A percentile compares a stretch with the other conserved stretches of the same genome.
These are phyloP conservation scores for Fusarium camptoceras DNA, from an alignment of 2,329 filamentous ascomycete species.

Conservation along the genomic window DNA sequence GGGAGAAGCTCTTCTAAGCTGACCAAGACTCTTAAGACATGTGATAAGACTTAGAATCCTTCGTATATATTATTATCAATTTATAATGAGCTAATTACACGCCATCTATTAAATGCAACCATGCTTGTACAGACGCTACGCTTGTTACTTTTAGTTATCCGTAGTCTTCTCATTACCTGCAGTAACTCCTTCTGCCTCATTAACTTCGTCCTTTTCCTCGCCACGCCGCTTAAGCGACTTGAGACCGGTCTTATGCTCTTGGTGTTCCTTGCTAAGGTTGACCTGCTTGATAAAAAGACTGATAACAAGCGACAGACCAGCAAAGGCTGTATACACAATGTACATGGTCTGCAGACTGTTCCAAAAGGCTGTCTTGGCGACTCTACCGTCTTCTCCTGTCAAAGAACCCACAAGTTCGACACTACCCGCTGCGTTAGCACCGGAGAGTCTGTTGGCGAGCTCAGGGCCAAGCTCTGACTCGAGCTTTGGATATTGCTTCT, in stretches of 20 bases:
- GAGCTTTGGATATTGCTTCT: conserved; percentile 63
- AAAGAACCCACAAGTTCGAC: conserved; percentile 68
- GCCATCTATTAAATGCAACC: not conserved
- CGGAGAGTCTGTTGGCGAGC: conserved; percentile 65
- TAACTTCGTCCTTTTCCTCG: conserved; percentile 31
- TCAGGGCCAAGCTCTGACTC: conserved; percentile 61
- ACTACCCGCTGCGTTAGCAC: conserved; percentile 70
- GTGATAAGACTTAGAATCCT: not conserved
- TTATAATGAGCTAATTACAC: not conserved
- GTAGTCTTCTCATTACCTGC: conserved; percentile 26
- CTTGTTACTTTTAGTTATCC: conserved; percentile 16
- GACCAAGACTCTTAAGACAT: not conserved
- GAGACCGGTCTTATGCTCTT: conserved; percentile 69
- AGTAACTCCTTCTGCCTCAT: conserved; percentile 6
- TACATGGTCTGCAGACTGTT: conserved; percentile 66
- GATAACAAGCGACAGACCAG: conserved; percentile 60
- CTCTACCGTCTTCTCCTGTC: conserved; percentile 56
- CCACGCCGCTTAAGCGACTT: conserved; percentile 54
- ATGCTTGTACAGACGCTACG: not conserved
- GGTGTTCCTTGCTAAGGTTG: conserved; percentile 65
- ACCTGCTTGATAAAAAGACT: conserved; percentile 62
- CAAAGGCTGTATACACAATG: conserved; percentile 65
- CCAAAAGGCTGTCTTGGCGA: conserved; percentile 62
- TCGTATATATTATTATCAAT: not conserved
- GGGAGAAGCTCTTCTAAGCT: conserved; percentile 31